phyloP scores from a whole-genome alignment of 2,329 filamentous ascomycete genomes.

The Epicoccum sorghinum region DNA sequence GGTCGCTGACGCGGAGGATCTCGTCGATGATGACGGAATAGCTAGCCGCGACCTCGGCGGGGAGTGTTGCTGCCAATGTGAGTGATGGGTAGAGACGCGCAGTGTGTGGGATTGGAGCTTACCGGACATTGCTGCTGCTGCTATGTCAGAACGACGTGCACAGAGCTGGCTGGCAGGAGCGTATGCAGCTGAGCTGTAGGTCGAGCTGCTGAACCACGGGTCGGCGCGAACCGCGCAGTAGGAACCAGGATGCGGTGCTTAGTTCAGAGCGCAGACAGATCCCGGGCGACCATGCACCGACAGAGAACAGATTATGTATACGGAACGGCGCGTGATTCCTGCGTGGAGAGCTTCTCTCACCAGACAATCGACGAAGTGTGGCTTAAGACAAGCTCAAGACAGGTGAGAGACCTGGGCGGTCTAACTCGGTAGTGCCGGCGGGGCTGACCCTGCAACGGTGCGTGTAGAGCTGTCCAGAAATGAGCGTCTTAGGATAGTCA shows the following conservation, averaged over 20 bases:
- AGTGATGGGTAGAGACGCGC: slow-evolving; percentile 17
- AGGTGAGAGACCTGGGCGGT: slow-evolving; percentile 29
- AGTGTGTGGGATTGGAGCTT: slow-evolving; percentile 14
- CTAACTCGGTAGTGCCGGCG: slow-evolving; percentile 35
- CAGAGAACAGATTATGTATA: slow-evolving; percentile 1
- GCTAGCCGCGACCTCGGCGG: slow-evolving; percentile 55
- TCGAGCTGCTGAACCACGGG: slow-evolving; percentile 13
- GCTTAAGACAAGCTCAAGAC: slow-evolving; percentile 22
- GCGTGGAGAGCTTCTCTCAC: slow-evolving; percentile 13
- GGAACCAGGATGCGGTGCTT: slow-evolving; percentile 4
- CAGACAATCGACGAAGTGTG: slow-evolving; percentile 13
- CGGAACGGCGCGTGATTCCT: slow-evolving; percentile 15
- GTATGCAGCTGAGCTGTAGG: slow-evolving; percentile 6
- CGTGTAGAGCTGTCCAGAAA: slow-evolving; percentile 13
- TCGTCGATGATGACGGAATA: slow-evolving; percentile 67
- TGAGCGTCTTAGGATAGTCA: neutral
- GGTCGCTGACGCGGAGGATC: slow-evolving; percentile 65
- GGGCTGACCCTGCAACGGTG: slow-evolving; percentile 22
- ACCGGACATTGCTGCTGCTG: slow-evolving; percentile 41
- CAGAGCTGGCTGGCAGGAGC: slow-evolving; percentile 1
- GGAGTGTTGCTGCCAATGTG: slow-evolving; percentile 43
- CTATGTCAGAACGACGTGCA: slow-evolving; percentile 6
- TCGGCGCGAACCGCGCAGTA: slow-evolving; percentile 16
- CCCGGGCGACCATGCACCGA: neutral
- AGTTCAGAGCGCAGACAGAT: neutral